Evolutionary conservation across 345 rosid species (phyloP), one percentile per base, ranked within the genome.

Genomic region (Balakata baccata): DNA sequence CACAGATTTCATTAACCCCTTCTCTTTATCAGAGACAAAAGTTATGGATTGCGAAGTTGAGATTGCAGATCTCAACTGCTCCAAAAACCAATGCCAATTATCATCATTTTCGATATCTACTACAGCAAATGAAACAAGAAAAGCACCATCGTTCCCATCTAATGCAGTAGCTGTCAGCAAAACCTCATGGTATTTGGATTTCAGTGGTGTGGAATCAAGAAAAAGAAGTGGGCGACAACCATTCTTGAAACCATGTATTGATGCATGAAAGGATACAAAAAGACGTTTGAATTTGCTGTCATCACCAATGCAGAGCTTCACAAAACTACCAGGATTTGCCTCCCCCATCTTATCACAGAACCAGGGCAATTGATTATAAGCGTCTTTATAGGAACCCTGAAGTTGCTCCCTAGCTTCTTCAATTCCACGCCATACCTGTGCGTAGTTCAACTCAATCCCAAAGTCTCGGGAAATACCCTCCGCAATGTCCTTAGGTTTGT

Each of bases 221-320:
- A 90, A 92, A 75, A 94, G 78, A 80, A 94, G 89, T 0, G 92
- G 98, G n/a, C 98, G 85, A 64, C 98, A 94, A 72, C 93, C 97
- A 81, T 76, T 83, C 75, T 82, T 72, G 78, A 90, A 94, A 73
- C 98, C 97, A 56, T 76, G 74, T 64, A 87, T 73, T 49, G 89
- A 82, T 66, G 97, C 89, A 41, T 79, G 82, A 81, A 89, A 89
- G 50, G 91, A 87, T 46, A 94, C 70, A 80, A 92, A 92, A 64
- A 94, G 90, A 58, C 82, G 87, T 73, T 87, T 93, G 74, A 94
- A 94, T 73, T 86, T 89, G 72, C 63, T 81, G 75, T 86, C 92
- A 59, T 84, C 90, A 20, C 81, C 87, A 51, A 85, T 73, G 54
- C 75, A 74, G 77, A 91, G 85, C 78, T 89, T 79, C 18, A 82